phyloP scores from a whole-genome alignment of 1,284 basidiomycete genomes.

The Anthracocystis panici-leucophaei region DNA sequence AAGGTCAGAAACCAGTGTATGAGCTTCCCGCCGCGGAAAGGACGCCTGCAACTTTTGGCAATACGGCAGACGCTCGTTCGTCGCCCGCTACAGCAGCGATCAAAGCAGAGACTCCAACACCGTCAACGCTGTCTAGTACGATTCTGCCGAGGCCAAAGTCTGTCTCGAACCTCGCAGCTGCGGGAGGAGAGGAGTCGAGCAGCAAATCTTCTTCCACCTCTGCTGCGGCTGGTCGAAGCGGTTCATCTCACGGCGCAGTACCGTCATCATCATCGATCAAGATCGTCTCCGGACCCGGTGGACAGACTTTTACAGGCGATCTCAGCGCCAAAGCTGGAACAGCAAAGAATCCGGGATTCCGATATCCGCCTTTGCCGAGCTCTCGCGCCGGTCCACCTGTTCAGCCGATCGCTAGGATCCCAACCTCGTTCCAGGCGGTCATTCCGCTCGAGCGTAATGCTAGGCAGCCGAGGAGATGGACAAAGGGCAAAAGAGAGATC shows the following conservation, averaged over 20 bases:
- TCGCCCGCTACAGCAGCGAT: constrained; percentile 19
- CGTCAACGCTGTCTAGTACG: not conserved
- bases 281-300: constrained; percentile 36
- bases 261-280: constrained; percentile 27
- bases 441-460: constrained; percentile 51
- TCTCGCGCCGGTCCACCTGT: constrained; percentile 49
- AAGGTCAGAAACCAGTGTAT: constrained; percentile 67
- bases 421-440: constrained; percentile 48
- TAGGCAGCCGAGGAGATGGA: constrained; percentile 51
- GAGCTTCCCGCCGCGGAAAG: constrained; percentile 49
- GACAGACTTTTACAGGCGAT: constrained; percentile 38
- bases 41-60: constrained; percentile 48
- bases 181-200: not conserved
- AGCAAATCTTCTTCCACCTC: not conserved
- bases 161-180: constrained; percentile 11
- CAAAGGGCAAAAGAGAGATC: constrained; percentile 51
- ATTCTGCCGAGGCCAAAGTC: constrained; percentile 13
- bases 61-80: constrained; percentile 28
- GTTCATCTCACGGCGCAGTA: not conserved
- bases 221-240: not conserved
- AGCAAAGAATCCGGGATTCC: constrained; percentile 53
- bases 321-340: constrained; percentile 42
- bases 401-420: constrained; percentile 55
- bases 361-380: constrained; percentile 53
- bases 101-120: constrained; percentile 29